Base-by-base conservation (phyloP, 768 basidiomycete species). In the Gloeophyllum trabeum region DNA sequence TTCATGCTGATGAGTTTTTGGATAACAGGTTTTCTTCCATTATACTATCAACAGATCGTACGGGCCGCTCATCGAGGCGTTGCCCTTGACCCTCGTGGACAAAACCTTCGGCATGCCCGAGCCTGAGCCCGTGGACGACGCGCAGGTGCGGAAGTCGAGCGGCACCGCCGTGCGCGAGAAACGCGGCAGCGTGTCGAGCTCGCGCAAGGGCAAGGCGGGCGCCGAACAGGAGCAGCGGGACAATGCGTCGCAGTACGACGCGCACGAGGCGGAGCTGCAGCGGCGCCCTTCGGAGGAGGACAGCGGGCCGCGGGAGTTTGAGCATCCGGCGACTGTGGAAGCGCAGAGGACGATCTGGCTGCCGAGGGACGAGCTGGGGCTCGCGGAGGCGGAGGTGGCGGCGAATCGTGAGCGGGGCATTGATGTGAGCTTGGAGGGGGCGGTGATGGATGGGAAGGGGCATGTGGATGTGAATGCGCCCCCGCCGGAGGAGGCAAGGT, bases 291-390 rank as follows among this genome's bases (percentile, higher is more conserved):
- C n/a, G n/a, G n/a, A n/a, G n/a, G n/a, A n/a, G n/a, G 24, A 47
- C 19, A 2, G 48, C 3, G 49, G 53, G 13, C 57, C 70, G 39
- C 78, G 76, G 49, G 76, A 79, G 2, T 92, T 90, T 61, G 75
- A 82, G 24, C 90, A 89, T 48, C 90, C 90, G 13, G 85, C 86
- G 19, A 70, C 77, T 23, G 70, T 70, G 28, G 61, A 73, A 37
- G 75, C 82, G 28, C 83, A 89, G 58, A 65, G 79, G 45, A 69
- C 74, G 3, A 62, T 92, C 19, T 93, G 90, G 90, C 61, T 92
- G 41, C 84, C 90, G 5, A 58, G 62, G 24, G 90, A 93, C 52
- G 49, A 60, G n/a, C 57, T 70, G 12, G 74, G 76, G 4, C 49
- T 84, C 41, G 72, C 69, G 1, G 73, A 71, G 43, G 71, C 66